phyloP scores from a whole-genome alignment of 345 rosid species.

The Populus tremula region DNA sequence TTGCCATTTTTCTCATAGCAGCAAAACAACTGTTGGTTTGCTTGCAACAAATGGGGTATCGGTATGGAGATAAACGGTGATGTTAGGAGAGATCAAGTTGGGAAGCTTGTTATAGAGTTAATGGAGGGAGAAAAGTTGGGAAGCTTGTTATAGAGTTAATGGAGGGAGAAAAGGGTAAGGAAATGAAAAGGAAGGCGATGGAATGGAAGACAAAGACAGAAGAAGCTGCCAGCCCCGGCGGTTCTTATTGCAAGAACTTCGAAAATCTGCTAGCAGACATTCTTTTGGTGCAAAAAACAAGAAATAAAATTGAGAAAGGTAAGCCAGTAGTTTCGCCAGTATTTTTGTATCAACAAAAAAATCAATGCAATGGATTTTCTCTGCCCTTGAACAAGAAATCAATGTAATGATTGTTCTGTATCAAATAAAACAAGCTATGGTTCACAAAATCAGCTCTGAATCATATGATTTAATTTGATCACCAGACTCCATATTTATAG shows the following conservation, averaged over 20 bases:
- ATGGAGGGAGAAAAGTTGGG: not conserved
- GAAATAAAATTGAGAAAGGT: too few species aligned
- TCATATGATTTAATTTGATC: too few species aligned
- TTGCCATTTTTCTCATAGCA: not conserved
- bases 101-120: not conserved
- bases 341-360: too few species aligned
- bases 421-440: too few species aligned
- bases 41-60: not conserved
- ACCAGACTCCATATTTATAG: not conserved
- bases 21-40: not conserved
- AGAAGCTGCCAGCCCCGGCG: not conserved
- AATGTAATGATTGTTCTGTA: too few species aligned
- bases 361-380: too few species aligned
- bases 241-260: not conserved
- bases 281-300: too few species aligned
- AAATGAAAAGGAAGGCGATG: not conserved
- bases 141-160: not conserved
- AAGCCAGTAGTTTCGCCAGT: too few species aligned
- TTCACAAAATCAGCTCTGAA: too few species aligned
- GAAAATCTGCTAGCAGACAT: not conserved
- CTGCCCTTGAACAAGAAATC: too few species aligned
- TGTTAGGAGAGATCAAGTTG: constrained; percentile 7
- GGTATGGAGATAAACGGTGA: not conserved
- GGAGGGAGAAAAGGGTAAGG: constrained; percentile 1
- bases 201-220: not conserved